Evolutionary conservation across 495 filamentous ascomycete species (phyloP).

Genomic region (Penicillium paxilli): DNA sequence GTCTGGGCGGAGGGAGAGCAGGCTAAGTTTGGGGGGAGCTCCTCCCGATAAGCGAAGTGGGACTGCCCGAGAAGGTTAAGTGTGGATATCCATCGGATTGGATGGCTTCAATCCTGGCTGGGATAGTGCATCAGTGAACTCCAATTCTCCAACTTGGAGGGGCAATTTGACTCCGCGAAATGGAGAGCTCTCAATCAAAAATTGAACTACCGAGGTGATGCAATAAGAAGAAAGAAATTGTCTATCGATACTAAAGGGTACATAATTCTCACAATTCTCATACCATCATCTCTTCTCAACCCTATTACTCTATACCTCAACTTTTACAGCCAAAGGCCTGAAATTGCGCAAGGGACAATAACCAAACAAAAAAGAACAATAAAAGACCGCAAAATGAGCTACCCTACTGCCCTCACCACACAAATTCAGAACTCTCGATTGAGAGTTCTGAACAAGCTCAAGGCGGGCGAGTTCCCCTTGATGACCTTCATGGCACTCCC

Average conservation of each 20-base stretch:
- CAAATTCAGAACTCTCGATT: slow-evolving; percentile 34
- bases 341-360: too few relatives aligned
- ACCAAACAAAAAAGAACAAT: too few relatives aligned
- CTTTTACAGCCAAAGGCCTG: background rate
- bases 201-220: background rate
- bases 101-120: background rate
- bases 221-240: background rate
- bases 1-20: background rate
- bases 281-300: background rate
- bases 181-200: background rate
- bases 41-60: slow-evolving; percentile 20
- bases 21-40: slow-evolving; percentile 18
- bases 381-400: slow-evolving; percentile 6
- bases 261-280: background rate
- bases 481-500: slow-evolving; percentile 43
- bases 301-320: background rate
- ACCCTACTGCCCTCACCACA: slow-evolving; percentile 34
- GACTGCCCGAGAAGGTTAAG: background rate
- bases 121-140: background rate
- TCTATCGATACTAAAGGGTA: background rate
- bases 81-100: too few relatives aligned
- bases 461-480: slow-evolving; percentile 28
- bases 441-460: slow-evolving; percentile 36
- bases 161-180: background rate
- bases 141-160: background rate